Base-by-base conservation (phyloP, 805 yeast species). In the Kuraishia ogatae region DNA sequence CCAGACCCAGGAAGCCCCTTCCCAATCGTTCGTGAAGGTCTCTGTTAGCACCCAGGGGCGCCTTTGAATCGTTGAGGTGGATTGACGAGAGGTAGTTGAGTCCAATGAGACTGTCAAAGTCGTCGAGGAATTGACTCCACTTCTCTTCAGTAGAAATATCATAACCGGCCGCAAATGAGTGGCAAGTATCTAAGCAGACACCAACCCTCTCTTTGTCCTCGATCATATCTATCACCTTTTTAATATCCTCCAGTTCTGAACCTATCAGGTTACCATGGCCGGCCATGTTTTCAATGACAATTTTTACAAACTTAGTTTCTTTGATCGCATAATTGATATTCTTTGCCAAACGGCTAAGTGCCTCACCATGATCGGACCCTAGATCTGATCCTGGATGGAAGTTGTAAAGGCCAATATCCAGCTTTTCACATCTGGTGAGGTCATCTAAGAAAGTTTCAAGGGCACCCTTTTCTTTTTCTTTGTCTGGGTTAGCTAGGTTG, bases 231-330 rank as follows among this genome's bases (percentile, higher is more conserved):
- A 94, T 89, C 17, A 94, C 92, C 22, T 78, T 80, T 28, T 78
- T 74, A 51, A 94, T 74, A 64, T 94, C 98, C 59, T 87, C 82
- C 28, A 93, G 71, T 48, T 80, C 75, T 2, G 93, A 85, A 0
- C 98, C 99, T 48, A 94, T 86, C 57, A 93, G 78, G 58, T 88
- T 86, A 2, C 97, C 97, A 62, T 90, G 96, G 10, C 99, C 99
- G 1, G 99, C 97, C 99, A 94, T 94, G 65, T 93, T 94, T 65
- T 94, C 99, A 57, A 94, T 77, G 13, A 94, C 96, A 50, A 94
- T 84, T 64, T 86, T 92, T 35, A 94, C 98, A 65, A 82, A 85
- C 6, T 71, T 62, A 0, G 99, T 94, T 55, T 82, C 83, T 24
- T 70, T 69, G 52, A 88, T 85, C 4, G 96, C 97, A 51, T 71